Evolutionary conservation across 2,329 filamentous ascomycete species (phyloP), one percentile per base, ranked within the genome.

Genomic region (Exophiala alcalophila): DNA sequence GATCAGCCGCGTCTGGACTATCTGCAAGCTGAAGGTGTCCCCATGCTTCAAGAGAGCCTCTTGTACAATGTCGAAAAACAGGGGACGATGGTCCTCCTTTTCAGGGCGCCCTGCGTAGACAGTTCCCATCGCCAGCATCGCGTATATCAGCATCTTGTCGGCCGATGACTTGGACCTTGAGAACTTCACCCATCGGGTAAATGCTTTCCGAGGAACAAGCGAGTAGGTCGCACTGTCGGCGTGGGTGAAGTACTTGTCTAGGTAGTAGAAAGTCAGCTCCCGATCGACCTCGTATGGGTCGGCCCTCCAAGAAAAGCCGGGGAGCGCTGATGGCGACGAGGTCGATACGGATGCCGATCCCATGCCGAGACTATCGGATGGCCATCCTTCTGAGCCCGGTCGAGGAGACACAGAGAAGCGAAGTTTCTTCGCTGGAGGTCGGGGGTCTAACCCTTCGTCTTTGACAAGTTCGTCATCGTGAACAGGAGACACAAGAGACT

Each of bases 1-100:
- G 11, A 86, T 68, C n/a, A 87, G 65, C 40, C 80, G 74, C 32
- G 75, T 76, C 59, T 87, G 84, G 9, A 81, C 78, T 30, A 86
- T 65, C 52, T 86, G 80, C 34, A 88, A 62, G 42, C 68, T 77
- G 45, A 78, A 72, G 5, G 59, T 66, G 14, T 76, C 72, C 46
- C 72, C 68, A 21, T 68, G 68, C 38, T 68, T 67, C 28, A 74
- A 68, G 29, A 73, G 68, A 2, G 78, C 80, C 55, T 77, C 77
- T 33, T 75, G 69, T 3, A 80, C 79, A 35, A 83, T 74, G 25
- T 68, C 64, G 7, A 70, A 68, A 54, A 75, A 80, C 14, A 66
- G 61, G 44, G 66, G 67, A 12, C 75, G 68, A 4, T 71, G 62
- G 14, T 56, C 57, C 19, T 67, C 61, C 45, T 68, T 65, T 18